A percentile compares a stretch with the other conserved stretches of the same genome.
phyloP scores from a whole-genome alignment of 495 filamentous ascomycete genomes.

The Zalerion maritima region DNA sequence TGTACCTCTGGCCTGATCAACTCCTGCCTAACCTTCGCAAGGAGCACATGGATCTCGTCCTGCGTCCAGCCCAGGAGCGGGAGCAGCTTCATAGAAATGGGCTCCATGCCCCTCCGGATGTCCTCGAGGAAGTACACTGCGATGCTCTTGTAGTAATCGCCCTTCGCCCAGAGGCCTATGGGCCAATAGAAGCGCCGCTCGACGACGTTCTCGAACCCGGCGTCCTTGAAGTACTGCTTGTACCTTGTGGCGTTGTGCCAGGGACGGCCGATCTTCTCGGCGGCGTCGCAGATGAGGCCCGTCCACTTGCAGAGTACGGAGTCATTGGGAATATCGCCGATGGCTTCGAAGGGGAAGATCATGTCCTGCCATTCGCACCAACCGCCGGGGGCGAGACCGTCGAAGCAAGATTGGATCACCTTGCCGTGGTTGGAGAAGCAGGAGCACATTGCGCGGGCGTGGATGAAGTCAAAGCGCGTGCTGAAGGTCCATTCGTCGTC shows the following conservation, averaged over 20 bases:
- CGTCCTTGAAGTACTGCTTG: slow-evolving; percentile 11
- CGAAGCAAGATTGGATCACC: slow-evolving; percentile 29
- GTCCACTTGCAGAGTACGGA: slow-evolving; percentile 21
- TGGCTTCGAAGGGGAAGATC: slow-evolving; percentile 15
- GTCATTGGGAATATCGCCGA: slow-evolving; percentile 12
- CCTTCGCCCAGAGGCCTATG: slow-evolving; percentile 17
- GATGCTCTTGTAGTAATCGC: slow-evolving; percentile 15
- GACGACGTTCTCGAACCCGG: slow-evolving; percentile 15
- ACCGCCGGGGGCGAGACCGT: slow-evolving; percentile 32
- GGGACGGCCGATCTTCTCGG: slow-evolving; percentile 15
- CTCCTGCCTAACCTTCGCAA: slow-evolving; percentile 15
- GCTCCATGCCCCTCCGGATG: slow-evolving; percentile 13
- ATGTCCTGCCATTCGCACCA: slow-evolving; percentile 37
- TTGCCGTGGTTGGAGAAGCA: slow-evolving; percentile 33
- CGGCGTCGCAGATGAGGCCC: slow-evolving; percentile 18
- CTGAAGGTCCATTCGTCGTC: slow-evolving; percentile 39
- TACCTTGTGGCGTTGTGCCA: slow-evolving; percentile 17
- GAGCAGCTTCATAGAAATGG: slow-evolving; percentile 15
- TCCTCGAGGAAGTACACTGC: slow-evolving; percentile 16
- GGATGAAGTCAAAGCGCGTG: slow-evolving; percentile 38
- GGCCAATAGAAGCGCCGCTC: slow-evolving; percentile 19
- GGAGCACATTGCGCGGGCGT: slow-evolving; percentile 34
- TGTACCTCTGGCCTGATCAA: slow-evolving; percentile 12
- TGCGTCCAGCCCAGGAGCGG: slow-evolving; percentile 13
- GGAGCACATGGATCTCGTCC: slow-evolving; percentile 10